These are phyloP conservation scores for Suhomyces coccinellae DNA, from an alignment of 1,139 yeast genomes.

Conservation along the genomic window DNA sequence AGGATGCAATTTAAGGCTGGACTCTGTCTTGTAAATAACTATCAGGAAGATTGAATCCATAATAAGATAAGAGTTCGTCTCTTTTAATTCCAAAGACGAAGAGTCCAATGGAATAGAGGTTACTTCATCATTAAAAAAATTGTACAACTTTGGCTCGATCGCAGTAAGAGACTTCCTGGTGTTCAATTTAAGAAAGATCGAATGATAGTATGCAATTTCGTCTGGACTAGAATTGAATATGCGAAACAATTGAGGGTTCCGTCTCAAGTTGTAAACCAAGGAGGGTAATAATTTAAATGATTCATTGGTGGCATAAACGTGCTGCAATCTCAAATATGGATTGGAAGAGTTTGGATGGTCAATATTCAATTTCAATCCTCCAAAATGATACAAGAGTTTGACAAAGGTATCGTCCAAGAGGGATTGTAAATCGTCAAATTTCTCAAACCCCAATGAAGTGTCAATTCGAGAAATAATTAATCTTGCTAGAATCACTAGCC, in stretches of 20 bases:
- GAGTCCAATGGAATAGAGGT: constrained; percentile 23
- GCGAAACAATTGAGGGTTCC: constrained; percentile 35
- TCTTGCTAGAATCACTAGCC: constrained; percentile 33
- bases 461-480: constrained; percentile 37
- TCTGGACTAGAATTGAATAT: constrained; percentile 48
- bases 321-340: constrained; percentile 25
- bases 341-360: constrained; percentile 16
- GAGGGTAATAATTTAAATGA: constrained; percentile 30
- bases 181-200: constrained; percentile 28
- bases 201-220: constrained; percentile 43
- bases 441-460: constrained; percentile 36
- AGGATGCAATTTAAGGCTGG: constrained; percentile 31
- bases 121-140: constrained; percentile 10
- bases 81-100: constrained; percentile 15
- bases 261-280: constrained; percentile 32
- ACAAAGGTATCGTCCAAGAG: constrained; percentile 30
- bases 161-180: constrained; percentile 21
- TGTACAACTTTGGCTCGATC: constrained; percentile 32
- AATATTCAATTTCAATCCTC: constrained; percentile 24
- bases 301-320: constrained; percentile 26
- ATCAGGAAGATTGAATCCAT: constrained; percentile 34
- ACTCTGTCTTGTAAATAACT: constrained; percentile 24
- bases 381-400: constrained; percentile 34
- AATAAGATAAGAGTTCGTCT: constrained; percentile 22
- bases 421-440: constrained; percentile 29